Base-by-base conservation (phyloP, 2,329 filamentous ascomycete species). In the Aotearoamyces nothofagi region DNA sequence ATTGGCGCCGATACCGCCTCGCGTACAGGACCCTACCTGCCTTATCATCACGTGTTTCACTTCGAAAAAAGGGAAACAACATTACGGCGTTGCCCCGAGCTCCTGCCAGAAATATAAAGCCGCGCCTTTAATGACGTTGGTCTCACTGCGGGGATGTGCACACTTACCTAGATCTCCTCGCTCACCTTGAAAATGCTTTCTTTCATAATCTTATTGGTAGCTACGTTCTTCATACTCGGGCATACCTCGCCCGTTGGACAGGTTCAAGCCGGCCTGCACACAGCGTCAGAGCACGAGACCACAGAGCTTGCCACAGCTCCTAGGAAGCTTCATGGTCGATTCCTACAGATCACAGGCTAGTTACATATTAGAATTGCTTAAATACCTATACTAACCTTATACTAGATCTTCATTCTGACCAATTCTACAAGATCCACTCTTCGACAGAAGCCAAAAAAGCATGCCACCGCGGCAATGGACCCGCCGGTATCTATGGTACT, bases 371-470 rank as follows among this genome's bases (percentile, higher is more conserved):
- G 17, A 29, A 22, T 14, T 6, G 11, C 30, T n/a, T 17, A 9
- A 16, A 3, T 35, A 29, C 38, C 25, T 30, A 35, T 22, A 29
- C 29, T 32, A 17, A 37, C 31, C 27, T 40, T 35, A 29, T 33
- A 16, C 11, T 15, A 93, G 90, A 98, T 56, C 68, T 96, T 43
- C 90, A 98, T 47, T 83, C 84, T 26, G 90, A 98, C 52, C 69
- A 71, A 24, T 80, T 81, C 54, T 98, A 94, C 63, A 76, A 82
- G 53, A 54, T 68, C 5, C 78, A 86, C 51, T 69, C 81, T 8
- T 78, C 79, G 14, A 79, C 79, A 24, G 61, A 67, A 20, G 63
- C 70, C 41, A 64, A 69, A 16, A 56, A 68, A 37, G 76, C 78
- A 36, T 98, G 90, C 54, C 90, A 98, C 49, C 66, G 75, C 32